phyloP scores from a whole-genome alignment of 371 early-diverging fungal genomes.

The Circinella minor region DNA sequence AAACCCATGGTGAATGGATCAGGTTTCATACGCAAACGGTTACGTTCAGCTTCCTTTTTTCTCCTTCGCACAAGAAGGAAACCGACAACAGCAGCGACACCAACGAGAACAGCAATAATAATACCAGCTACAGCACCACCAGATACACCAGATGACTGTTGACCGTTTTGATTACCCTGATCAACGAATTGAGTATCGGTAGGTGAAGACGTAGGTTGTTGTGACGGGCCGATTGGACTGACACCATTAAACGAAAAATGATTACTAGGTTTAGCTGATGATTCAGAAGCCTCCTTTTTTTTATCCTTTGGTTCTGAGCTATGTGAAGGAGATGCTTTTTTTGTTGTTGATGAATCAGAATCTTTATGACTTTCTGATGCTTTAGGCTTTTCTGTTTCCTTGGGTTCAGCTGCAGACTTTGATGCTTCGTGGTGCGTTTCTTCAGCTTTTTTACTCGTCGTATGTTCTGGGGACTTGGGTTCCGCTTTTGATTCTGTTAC shows the following conservation, averaged over 20 bases:
- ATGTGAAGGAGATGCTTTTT: not conserved
- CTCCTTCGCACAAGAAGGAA: constrained; percentile 16
- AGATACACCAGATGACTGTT: constrained; percentile 15
- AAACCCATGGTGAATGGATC: constrained; percentile 59
- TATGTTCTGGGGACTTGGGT: constrained; percentile 7
- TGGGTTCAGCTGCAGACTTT: not conserved
- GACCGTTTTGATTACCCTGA: not conserved
- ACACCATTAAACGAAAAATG: constrained; percentile 1
- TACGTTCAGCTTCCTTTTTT: not conserved
- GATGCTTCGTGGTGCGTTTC: not conserved
- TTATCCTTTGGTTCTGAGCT: not conserved
- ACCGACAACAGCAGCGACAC: constrained; percentile 13
- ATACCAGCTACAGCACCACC: constrained; percentile 22
- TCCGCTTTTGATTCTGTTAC: constrained; percentile 11
- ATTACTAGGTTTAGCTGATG: not conserved
- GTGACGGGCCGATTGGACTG: not conserved
- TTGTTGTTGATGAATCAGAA: constrained; percentile 1
- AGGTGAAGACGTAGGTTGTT: not conserved
- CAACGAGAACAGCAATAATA: constrained; percentile 15
- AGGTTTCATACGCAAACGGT: constrained; percentile 21
- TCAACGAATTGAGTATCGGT: not conserved
- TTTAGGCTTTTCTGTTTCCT: constrained; percentile 1
- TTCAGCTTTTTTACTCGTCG: not conserved
- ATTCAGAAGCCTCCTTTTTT: not conserved
- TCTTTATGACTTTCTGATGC: constrained; percentile 2